A percentile compares a stretch with the other conserved stretches of the same genome.
Evolutionary conservation across 177 flowering plant genomes (phyloP).

Genomic region (Vitis hybrid): DNA sequence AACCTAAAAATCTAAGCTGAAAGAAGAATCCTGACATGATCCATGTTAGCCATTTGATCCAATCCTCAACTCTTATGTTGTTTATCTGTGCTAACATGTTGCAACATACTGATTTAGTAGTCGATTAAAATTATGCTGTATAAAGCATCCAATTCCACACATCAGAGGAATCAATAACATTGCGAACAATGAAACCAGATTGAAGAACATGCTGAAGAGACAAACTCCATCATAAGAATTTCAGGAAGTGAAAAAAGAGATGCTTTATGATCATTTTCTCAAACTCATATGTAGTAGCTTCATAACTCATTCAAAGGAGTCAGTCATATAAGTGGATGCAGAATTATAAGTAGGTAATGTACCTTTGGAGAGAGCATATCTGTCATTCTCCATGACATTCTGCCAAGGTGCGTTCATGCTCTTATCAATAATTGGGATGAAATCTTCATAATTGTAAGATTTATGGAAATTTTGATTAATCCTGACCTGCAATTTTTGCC

Average conservation of each 20-base stretch:
- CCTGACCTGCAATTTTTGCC: slow-evolving; percentile 17
- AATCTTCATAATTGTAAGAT: slow-evolving; percentile 24
- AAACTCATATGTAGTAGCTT: no score
- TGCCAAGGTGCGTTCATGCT: slow-evolving; percentile 41
- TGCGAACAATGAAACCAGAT: not conserved
- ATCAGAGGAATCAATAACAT: not conserved
- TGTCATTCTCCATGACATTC: slow-evolving; percentile 22
- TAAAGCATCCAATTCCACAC: no score
- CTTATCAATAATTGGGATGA: slow-evolving; percentile 48
- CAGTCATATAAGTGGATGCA: not conserved
- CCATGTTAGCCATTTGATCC: not conserved
- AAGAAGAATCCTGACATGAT: not conserved
- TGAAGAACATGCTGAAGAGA: not conserved
- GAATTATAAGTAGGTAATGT: slow-evolving; percentile 2
- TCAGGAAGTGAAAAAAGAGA: not conserved
- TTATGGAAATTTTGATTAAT: slow-evolving; percentile 2
- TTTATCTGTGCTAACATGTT: not conserved
- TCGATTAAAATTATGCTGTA: no score
- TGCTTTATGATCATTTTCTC: no score
- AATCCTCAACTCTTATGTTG: not conserved
- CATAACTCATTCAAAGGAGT: no score
- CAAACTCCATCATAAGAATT: not conserved
- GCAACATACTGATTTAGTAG: no score
- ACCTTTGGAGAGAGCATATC: slow-evolving; percentile 41
- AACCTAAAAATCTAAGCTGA: not conserved